phyloP scores from a whole-genome alignment of 2,329 filamentous ascomycete species.

The Camptophora hylomeconis region DNA sequence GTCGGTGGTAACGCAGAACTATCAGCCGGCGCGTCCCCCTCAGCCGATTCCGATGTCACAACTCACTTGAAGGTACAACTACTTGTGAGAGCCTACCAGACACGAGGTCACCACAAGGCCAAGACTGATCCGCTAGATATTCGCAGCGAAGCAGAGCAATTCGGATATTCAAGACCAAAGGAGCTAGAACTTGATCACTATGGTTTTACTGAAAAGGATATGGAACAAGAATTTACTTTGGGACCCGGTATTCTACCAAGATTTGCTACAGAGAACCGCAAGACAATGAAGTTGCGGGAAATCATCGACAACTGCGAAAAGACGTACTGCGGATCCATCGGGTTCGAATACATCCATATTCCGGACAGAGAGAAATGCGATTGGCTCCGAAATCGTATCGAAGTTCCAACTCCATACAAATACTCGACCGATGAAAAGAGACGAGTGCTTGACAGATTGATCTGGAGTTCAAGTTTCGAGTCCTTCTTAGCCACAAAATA shows the following conservation, averaged over 20 bases:
- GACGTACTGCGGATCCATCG: constrained; percentile 95
- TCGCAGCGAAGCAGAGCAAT: constrained; percentile 68
- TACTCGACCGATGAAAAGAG: constrained; percentile 98
- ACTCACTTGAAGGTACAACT: constrained; percentile 98
- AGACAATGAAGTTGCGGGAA: constrained; percentile 94
- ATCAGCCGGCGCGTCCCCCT: constrained; percentile 35
- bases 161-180: constrained; percentile 77
- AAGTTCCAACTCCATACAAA: constrained; percentile 89
- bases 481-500: constrained; percentile 92
- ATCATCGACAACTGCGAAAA: constrained; percentile 88
- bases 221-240: constrained; percentile 81
- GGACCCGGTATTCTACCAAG: constrained; percentile 90
- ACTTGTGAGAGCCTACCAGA: constrained; percentile 92
- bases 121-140: constrained; percentile 95
- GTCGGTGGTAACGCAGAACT: constrained; percentile 58
- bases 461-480: constrained; percentile 98
- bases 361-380: constrained; percentile 95
- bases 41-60: constrained; percentile 65
- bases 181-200: constrained; percentile 91
- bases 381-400: constrained; percentile 90
- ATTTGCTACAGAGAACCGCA: constrained; percentile 75
- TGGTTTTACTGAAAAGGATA: constrained; percentile 84
- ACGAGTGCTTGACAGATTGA: constrained; percentile 88
- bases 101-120: constrained; percentile 94
- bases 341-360: constrained; percentile 97